Conservation (phyloP, 306 rosid genomes). For the Fragaria vesca region DNA sequence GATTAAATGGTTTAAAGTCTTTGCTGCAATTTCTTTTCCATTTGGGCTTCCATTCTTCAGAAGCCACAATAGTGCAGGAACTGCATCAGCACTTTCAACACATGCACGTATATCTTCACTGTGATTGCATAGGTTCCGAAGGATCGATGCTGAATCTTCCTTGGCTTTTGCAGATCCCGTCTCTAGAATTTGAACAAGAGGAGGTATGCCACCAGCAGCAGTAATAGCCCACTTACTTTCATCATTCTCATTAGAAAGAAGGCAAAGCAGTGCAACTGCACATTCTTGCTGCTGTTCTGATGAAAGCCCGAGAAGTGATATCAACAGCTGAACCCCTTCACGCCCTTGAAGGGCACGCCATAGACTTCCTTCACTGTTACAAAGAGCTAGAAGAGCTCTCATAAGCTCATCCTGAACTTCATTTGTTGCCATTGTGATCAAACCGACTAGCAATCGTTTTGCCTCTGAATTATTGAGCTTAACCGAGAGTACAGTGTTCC, state of each 20-base stretch:
- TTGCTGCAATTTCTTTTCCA: slow-evolving; percentile 98
- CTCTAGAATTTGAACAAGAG: slow-evolving; percentile 96
- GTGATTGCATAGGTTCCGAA: slow-evolving; percentile 94
- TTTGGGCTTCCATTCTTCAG: slow-evolving; percentile 94
- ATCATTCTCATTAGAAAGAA: slow-evolving; percentile 86
- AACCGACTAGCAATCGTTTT: slow-evolving; percentile 91
- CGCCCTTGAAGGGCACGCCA: slow-evolving; percentile 97
- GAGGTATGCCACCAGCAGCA: slow-evolving; percentile 99
- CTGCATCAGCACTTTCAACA: slow-evolving; percentile 99
- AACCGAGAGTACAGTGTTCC: slow-evolving; percentile 65
- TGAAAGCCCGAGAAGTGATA: slow-evolving; percentile 94
- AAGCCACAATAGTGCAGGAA: slow-evolving; percentile 94
- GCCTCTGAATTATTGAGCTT: slow-evolving; percentile 84
- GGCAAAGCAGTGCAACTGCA: slow-evolving; percentile 93
- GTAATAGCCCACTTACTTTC: slow-evolving; percentile 99
- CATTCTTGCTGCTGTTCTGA: slow-evolving; percentile 99
- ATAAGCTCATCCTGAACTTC: slow-evolving; percentile 92
- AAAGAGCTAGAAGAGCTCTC: slow-evolving; percentile 75
- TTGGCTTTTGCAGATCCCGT: slow-evolving; percentile 93
- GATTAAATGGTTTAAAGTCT: slow-evolving; percentile 88
- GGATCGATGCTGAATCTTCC: slow-evolving; percentile 96
- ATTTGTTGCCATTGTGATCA: slow-evolving; percentile 89
- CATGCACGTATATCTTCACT: slow-evolving; percentile 99
- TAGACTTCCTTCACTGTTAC: slow-evolving; percentile 78
- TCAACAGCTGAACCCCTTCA: slow-evolving; percentile 91